phyloP scores from a whole-genome alignment of 2,329 filamentous ascomycete species.

The Penicillium brevicompactum region DNA sequence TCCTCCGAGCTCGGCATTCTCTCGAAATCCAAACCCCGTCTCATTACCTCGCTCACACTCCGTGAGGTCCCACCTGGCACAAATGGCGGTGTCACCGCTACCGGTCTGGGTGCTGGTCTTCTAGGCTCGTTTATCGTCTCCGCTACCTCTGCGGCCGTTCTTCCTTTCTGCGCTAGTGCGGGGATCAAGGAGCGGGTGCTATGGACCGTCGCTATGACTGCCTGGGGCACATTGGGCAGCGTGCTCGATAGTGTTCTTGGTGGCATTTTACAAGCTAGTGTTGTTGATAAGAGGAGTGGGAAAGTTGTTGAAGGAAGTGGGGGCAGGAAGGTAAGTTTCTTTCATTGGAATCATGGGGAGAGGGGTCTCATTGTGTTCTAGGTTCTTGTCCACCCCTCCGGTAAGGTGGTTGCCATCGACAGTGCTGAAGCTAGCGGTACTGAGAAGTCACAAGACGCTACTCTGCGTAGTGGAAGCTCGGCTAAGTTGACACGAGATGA shows the following conservation, averaged over 20 bases:
- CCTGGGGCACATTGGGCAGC: conserved; percentile 78
- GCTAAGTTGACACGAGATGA: conserved; percentile 19
- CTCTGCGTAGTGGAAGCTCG: conserved; percentile 21
- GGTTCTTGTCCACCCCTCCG: conserved; percentile 41
- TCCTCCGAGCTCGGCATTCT: conserved; percentile 94
- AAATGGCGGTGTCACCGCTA: conserved; percentile 83
- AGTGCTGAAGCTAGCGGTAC: conserved; percentile 19
- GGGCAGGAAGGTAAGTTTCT: conserved; percentile 58
- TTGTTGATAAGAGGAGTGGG: conserved; percentile 78
- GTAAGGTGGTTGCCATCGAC: conserved; percentile 17
- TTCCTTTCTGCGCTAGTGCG: conserved; percentile 65
- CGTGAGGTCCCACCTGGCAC: conserved; percentile 84
- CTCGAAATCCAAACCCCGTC: conserved; percentile 70
- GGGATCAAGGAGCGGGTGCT: conserved; percentile 56
- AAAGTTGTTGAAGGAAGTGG: conserved; percentile 88
- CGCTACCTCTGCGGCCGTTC: conserved; percentile 65
- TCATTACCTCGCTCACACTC: conserved; percentile 79
- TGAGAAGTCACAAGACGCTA: conserved; percentile 28
- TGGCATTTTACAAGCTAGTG: conserved; percentile 80
- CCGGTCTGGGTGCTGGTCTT: conserved; percentile 73
- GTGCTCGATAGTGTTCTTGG: conserved; percentile 86
- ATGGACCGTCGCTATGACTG: conserved; percentile 59
- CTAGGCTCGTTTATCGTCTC: conserved; percentile 72
- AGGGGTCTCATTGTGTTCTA: conserved; percentile 12
- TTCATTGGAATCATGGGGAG: not conserved